A percentile compares a stretch with the other conserved stretches of the same genome.
These are phyloP conservation scores for Grammothele lineata DNA, from an alignment of 768 basidiomycete genomes.

Conservation along the genomic window DNA sequence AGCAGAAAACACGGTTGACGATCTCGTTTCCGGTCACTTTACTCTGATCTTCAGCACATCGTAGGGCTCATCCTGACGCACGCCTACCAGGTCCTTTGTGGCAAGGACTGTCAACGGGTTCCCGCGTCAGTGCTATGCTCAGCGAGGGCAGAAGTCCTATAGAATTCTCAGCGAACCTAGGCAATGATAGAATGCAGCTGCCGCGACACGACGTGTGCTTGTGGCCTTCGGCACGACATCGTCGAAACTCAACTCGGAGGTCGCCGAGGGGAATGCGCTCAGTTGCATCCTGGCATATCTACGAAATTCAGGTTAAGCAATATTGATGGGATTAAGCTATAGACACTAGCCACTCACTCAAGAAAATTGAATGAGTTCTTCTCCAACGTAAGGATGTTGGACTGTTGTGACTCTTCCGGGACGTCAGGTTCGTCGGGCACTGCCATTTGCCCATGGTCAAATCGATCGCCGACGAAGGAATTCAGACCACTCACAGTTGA, in stretches of 20 bases:
- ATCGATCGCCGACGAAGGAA: too few relatives aligned
- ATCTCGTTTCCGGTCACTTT: too few relatives aligned
- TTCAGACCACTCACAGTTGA: conserved; percentile 47
- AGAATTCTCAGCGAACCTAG: too few relatives aligned
- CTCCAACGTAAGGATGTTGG: conserved; percentile 60
- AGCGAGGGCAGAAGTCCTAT: too few relatives aligned
- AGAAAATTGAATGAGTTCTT: conserved; percentile 77
- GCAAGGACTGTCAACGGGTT: conserved; percentile 74
- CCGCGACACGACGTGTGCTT: conserved; percentile 73
- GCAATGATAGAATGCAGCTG: conserved; percentile 82
- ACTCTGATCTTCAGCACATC: conserved; percentile 44
- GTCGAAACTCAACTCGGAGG: conserved; percentile 53
- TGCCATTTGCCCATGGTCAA: conserved; percentile 5
- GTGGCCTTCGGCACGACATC: conserved; percentile 59
- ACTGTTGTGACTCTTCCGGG: conserved; percentile 44
- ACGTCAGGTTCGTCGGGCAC: conserved; percentile 25
- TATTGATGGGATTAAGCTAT: too few relatives aligned
- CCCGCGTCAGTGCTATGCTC: too few relatives aligned
- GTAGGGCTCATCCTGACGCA: conserved; percentile 61
- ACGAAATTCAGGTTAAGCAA: conserved; percentile 1
- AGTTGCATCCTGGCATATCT: conserved; percentile 81
- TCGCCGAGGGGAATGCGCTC: conserved; percentile 47
- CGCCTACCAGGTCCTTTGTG: conserved; percentile 64
- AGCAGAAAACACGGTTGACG: too few relatives aligned
- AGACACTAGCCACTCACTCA: conserved; percentile 46